Base-by-base conservation (phyloP, 1,284 basidiomycete species). In the Ganoderma meredithae region DNA sequence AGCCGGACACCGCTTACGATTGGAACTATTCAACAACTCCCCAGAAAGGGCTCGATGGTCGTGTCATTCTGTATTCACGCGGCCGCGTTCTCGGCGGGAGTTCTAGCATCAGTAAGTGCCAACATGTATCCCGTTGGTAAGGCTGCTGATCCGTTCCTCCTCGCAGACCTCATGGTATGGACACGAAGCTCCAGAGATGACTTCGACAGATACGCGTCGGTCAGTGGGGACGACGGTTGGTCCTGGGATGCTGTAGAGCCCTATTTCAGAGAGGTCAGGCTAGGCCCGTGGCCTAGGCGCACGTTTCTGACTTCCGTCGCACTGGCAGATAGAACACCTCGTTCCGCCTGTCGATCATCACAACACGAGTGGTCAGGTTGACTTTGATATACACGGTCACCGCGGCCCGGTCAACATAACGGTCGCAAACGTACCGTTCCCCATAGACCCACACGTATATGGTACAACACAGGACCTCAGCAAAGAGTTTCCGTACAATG, bases 181-280 rank as follows among this genome's bases (percentile, higher is more conserved):
- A 81, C 79, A 12, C 78, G 83, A 12, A 83, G 83, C 5, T 80
- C 82, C 0, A 66, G 76, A 19, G 82, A 82, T 22, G 83, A 84
- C 66, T 85, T 73, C 52, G 75, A 84, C 67, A 74, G 79, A 1
- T 81, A 76, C 65, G 83, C 83, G 0, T 66, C 62, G 6, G 69
- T 82, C 1, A 80, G 79, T 13, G 81, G 77, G 0, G 83, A 85
- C 67, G 12, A 65, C 19, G 80, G 81, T 15, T 84, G 83, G 83
- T 78, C 79, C 36, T 84, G 83, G 83, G 69, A 79, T 19, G 69
- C 69, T 19, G 62, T 85, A 15, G 72, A 81, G 65, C 74, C 72
- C 13, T 84, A 80, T 65, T 77, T 81, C 36, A 69, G 40, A 27
- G 75, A 75, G 72, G 76, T 74, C n/a, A 5, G 63, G 10, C 9